Evolutionary conservation across 768 basidiomycete genomes (phyloP).

Genomic region (Gloeopeniophorella convolvens): DNA sequence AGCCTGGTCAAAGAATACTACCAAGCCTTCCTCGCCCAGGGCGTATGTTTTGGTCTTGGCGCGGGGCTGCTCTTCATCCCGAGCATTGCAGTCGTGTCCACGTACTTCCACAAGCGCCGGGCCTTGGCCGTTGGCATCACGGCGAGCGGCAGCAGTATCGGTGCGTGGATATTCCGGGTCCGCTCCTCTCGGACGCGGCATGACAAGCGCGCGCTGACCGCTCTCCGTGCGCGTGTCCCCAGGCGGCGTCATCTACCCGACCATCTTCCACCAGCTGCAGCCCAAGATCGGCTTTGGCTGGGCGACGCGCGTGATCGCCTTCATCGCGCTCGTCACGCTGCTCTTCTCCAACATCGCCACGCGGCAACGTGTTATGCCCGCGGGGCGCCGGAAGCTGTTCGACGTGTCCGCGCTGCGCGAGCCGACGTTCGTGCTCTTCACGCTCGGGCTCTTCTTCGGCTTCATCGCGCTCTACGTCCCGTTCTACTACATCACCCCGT

Average conservation of each 20-base stretch:
- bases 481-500: slow-evolving; percentile 26
- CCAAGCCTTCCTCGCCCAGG: slow-evolving; percentile 41
- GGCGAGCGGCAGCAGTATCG: slow-evolving; percentile 31
- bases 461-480: slow-evolving; percentile 23
- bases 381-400: slow-evolving; percentile 19
- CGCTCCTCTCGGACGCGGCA: too few relatives aligned
- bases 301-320: slow-evolving; percentile 26
- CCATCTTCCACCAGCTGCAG: slow-evolving; percentile 26
- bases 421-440: slow-evolving; percentile 22
- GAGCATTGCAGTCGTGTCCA: slow-evolving; percentile 36
- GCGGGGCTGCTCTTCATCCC: slow-evolving; percentile 42
- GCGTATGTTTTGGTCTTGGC: slow-evolving; percentile 36
- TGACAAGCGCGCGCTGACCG: too few relatives aligned
- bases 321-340: slow-evolving; percentile 23
- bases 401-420: slow-evolving; percentile 19
- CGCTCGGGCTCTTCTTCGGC: slow-evolving; percentile 20
- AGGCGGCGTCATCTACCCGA: slow-evolving; percentile 26
- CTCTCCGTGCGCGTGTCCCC: not conserved
- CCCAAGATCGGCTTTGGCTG: slow-evolving; percentile 25
- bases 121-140: slow-evolving; percentile 40
- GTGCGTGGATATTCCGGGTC: slow-evolving; percentile 5
- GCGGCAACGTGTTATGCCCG: slow-evolving; percentile 19
- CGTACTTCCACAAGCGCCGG: slow-evolving; percentile 38
- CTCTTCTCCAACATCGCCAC: slow-evolving; percentile 20
- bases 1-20: slow-evolving; percentile 19